Conservation (phyloP, 345 rosid genomes). For the Corchorus olitorius region DNA sequence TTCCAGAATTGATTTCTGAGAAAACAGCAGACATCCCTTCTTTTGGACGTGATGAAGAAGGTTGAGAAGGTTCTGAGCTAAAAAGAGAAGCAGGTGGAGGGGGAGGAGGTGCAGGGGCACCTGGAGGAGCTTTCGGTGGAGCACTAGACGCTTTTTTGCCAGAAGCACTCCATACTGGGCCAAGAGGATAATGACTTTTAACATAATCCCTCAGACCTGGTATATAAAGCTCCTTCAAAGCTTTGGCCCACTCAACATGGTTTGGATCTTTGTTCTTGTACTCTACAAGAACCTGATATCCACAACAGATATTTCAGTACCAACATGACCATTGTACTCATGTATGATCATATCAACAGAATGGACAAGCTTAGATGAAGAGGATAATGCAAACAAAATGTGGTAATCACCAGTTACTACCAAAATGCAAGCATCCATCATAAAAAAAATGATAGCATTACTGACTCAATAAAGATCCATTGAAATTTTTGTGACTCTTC, state of each 20-base stretch:
- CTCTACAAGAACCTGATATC: constrained; percentile 76
- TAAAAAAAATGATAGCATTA: not conserved
- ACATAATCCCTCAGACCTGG: constrained; percentile 93
- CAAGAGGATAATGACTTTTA: constrained; percentile 81
- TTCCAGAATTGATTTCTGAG: constrained; percentile 73
- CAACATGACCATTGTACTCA: constrained; percentile 2
- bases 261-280: constrained; percentile 76
- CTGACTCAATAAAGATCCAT: not conserved
- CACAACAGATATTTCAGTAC: constrained; percentile 24
- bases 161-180: constrained; percentile 86
- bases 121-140: constrained; percentile 55
- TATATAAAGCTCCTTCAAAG: constrained; percentile 88
- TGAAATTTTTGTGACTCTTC: not conserved
- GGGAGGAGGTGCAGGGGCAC: constrained; percentile 88
- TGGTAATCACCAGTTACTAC: not conserved
- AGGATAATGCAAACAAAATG: not conserved
- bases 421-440: not conserved
- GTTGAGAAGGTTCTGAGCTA: constrained; percentile 64
- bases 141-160: constrained; percentile 53
- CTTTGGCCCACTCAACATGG: constrained; percentile 98
- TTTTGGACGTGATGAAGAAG: constrained; percentile 78
- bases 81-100: constrained; percentile 81
- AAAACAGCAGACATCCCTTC: constrained; percentile 96
- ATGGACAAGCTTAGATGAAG: not conserved
- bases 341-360: not conserved